Percentiles rank a stretch among this genome's conserved stretches.
phyloP scores from a whole-genome alignment of 257 asterid genomes.

The Solanum phureja region DNA sequence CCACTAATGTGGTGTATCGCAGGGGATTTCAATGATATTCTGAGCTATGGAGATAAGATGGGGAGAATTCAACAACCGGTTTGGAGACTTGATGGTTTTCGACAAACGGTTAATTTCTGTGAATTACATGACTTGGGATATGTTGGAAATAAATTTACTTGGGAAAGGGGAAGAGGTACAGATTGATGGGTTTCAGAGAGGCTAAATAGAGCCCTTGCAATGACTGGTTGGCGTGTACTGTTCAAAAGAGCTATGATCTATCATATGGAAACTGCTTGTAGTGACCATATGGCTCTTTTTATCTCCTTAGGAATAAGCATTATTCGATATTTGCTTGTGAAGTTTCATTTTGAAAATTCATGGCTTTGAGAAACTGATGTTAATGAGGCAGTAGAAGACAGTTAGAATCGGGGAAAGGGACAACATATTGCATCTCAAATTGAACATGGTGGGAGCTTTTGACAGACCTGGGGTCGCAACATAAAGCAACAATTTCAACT shows the following conservation, averaged over 20 bases:
- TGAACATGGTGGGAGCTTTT: background rate
- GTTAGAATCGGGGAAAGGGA: background rate
- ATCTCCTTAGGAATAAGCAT: background rate
- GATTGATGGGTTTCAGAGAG: background rate
- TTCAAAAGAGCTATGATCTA: background rate
- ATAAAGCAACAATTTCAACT: background rate
- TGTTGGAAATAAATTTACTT: no score
- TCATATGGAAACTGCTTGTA: background rate
- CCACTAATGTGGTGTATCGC: background rate
- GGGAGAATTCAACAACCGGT: background rate
- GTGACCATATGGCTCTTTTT: background rate
- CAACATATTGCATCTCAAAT: background rate
- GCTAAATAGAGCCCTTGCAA: background rate
- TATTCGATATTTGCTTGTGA: background rate
- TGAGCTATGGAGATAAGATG: background rate
- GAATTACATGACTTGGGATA: background rate
- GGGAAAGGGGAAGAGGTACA: background rate
- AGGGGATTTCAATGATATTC: background rate
- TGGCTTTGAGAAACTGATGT: background rate
- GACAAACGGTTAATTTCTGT: no score
- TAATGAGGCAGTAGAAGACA: background rate
- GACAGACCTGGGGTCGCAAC: background rate
- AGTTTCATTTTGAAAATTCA: background rate
- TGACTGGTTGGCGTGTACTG: background rate
- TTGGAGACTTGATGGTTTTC: background rate